These are phyloP conservation scores for Zymoseptoria pseudotritici DNA, from an alignment of 2,329 filamentous ascomycete genomes.

Conservation along the genomic window DNA sequence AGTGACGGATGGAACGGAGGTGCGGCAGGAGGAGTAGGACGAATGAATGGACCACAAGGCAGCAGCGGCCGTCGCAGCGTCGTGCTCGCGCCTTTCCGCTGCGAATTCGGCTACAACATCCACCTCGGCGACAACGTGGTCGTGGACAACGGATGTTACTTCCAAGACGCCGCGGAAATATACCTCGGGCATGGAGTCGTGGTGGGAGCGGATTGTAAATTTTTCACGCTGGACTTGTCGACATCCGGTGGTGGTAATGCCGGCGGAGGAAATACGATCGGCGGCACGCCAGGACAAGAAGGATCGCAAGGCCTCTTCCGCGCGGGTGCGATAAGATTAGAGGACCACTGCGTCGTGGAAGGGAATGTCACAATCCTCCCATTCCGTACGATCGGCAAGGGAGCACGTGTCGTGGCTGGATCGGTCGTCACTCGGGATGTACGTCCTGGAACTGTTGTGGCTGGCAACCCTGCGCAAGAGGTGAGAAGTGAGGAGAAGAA, in stretches of 20 bases:
- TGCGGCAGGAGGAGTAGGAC: not conserved
- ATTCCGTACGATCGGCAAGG: constrained; percentile 47
- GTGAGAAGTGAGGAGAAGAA: constrained; percentile 19
- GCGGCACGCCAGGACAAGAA: constrained; percentile 66
- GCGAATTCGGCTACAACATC: constrained; percentile 95
- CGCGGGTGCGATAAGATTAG: constrained; percentile 67
- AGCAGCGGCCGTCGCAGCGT: constrained; percentile 66
- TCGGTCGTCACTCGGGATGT: constrained; percentile 49
- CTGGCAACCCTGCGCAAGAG: constrained; percentile 37
- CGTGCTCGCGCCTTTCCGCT: constrained; percentile 82
- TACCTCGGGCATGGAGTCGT: constrained; percentile 68
- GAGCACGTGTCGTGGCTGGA: constrained; percentile 47
- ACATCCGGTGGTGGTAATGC: not conserved
- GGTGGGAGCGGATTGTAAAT: constrained; percentile 73
- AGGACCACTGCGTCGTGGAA: constrained; percentile 62
- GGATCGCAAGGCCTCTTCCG: constrained; percentile 61
- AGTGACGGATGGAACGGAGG: constrained; percentile 3
- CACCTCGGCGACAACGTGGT: constrained; percentile 76
- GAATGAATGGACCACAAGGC: constrained; percentile 35
- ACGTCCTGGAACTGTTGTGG: constrained; percentile 39
- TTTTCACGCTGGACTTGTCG: constrained; percentile 55
- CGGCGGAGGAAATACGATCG: no score
- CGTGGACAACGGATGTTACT: constrained; percentile 74
- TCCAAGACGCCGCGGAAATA: constrained; percentile 80
- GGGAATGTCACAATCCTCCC: constrained; percentile 54